phyloP scores from a whole-genome alignment of 2,329 filamentous ascomycete genomes.

The Clonostachys rosea region DNA sequence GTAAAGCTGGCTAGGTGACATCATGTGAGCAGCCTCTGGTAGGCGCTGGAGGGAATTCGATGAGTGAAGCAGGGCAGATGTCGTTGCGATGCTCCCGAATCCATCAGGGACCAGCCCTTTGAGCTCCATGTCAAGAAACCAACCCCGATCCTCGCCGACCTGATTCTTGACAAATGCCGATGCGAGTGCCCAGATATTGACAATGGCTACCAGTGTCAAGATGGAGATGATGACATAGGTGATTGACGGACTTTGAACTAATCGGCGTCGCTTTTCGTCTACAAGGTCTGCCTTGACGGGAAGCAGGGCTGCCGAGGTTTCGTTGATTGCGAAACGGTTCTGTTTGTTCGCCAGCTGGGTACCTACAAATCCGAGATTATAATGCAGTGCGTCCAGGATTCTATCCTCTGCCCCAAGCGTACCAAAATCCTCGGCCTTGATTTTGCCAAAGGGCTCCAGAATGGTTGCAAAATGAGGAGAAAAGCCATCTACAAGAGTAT shows the following conservation, averaged over 20 bases:
- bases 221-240: not conserved
- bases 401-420: not conserved
- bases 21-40: not conserved
- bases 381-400: not conserved
- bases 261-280: not conserved
- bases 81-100: not conserved
- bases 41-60: not conserved
- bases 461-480: not conserved
- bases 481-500: not conserved
- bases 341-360: not conserved
- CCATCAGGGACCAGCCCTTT: not conserved
- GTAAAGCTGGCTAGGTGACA: not conserved
- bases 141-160: not conserved
- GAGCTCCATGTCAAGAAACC: not conserved
- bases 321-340: not conserved
- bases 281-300: not conserved
- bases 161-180: not conserved
- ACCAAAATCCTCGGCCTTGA: not conserved
- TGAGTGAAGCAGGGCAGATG: not conserved
- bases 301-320: not conserved
- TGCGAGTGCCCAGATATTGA: not conserved
- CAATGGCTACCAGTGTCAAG: not conserved
- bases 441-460: not conserved
- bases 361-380: not conserved
- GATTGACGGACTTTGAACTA: not conserved